Conservation (phyloP, 2,329 filamentous ascomycete species). For the Diaporthe capsici region DNA sequence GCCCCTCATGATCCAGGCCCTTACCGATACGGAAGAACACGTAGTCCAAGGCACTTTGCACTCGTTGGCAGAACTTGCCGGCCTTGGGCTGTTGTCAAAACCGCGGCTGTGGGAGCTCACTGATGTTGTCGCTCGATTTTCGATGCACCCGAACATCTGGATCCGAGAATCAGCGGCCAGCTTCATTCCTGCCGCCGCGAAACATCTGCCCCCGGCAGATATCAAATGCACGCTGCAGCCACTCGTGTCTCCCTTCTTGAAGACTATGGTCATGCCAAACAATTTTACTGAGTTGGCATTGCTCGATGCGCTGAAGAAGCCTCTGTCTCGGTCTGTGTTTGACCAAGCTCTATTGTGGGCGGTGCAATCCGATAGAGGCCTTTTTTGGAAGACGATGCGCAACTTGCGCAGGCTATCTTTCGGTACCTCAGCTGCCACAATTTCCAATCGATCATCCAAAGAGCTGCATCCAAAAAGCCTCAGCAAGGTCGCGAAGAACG, state of each 20-base stretch:
- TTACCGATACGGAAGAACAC: slow-evolving; percentile 93
- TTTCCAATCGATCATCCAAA: slow-evolving; percentile 68
- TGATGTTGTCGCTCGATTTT: slow-evolving; percentile 85
- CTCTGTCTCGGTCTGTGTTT: slow-evolving; percentile 83
- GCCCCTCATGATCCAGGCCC: slow-evolving; percentile 93
- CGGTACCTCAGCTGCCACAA: slow-evolving; percentile 71
- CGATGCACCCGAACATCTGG: slow-evolving; percentile 96
- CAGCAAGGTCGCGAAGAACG: slow-evolving; percentile 79
- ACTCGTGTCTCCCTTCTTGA: slow-evolving; percentile 85
- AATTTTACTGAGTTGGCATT: slow-evolving; percentile 78
- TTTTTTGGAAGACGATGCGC: slow-evolving; percentile 88
- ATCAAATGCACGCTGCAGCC: slow-evolving; percentile 87
- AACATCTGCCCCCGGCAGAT: slow-evolving; percentile 83
- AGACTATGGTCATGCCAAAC: slow-evolving; percentile 74
- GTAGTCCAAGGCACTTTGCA: slow-evolving; percentile 93
- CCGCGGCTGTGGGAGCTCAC: slow-evolving; percentile 90
- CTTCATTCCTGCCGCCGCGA: slow-evolving; percentile 83
- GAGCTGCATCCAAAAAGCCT: slow-evolving; percentile 72
- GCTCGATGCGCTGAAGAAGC: slow-evolving; percentile 86
- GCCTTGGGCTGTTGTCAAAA: slow-evolving; percentile 88
- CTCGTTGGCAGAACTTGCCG: slow-evolving; percentile 89
- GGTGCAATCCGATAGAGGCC: slow-evolving; percentile 80
- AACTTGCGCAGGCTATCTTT: slow-evolving; percentile 76
- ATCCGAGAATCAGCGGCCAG: slow-evolving; percentile 90
- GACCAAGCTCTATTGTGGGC: slow-evolving; percentile 93